Conservation (phyloP, 2,329 filamentous ascomycete genomes). For the Triangularia setosa region DNA sequence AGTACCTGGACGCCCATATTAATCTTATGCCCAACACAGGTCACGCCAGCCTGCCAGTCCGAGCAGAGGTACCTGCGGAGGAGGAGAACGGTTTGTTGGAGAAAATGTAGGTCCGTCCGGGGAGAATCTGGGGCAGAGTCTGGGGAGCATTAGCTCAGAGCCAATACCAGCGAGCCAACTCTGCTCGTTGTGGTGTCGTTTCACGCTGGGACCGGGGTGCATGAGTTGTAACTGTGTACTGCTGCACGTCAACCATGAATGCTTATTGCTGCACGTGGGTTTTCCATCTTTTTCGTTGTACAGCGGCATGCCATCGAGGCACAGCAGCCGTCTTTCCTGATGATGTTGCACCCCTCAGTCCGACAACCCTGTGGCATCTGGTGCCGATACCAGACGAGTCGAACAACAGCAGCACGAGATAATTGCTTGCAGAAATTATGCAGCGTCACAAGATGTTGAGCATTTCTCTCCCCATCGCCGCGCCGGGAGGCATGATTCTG, state of each 20-base stretch:
- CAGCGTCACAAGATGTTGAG: constrained; percentile 13
- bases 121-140: constrained; percentile 6
- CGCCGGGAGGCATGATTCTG: constrained; percentile 1
- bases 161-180: neutral
- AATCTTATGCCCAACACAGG: constrained; percentile 25
- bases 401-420: constrained; percentile 6
- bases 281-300: constrained; percentile 21
- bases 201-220: constrained; percentile 26
- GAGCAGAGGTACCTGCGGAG: constrained; percentile 10
- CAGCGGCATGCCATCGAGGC: constrained; percentile 22
- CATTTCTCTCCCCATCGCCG: neutral
- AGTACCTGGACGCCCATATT: constrained; percentile 30
- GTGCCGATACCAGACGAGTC: constrained; percentile 17
- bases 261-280: constrained; percentile 22
- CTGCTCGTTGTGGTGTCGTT: constrained; percentile 20
- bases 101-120: constrained; percentile 11
- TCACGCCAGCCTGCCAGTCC: constrained; percentile 19
- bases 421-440: constrained; percentile 18
- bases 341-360: constrained; percentile 18
- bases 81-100: constrained; percentile 22
- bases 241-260: constrained; percentile 24
- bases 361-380: constrained; percentile 16
- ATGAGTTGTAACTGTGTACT: constrained; percentile 14
- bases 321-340: constrained; percentile 25
- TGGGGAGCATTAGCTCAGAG: constrained; percentile 17